Conservation (phyloP, 2,329 filamentous ascomycete species). For the Cyclaneusma minus region DNA sequence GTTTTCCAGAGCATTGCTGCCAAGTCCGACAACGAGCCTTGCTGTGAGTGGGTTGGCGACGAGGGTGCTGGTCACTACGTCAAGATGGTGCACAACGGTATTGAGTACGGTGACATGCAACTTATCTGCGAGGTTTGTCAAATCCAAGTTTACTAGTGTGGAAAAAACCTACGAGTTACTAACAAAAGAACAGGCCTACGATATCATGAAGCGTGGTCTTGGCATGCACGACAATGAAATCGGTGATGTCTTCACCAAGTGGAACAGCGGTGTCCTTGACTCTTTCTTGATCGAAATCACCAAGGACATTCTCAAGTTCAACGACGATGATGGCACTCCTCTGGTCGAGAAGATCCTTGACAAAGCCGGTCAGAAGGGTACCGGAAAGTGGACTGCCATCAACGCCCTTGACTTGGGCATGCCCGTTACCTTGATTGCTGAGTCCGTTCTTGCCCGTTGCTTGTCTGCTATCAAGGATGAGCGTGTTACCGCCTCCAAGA, state of each 20-base stretch:
- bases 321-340: slow-evolving; percentile 79
- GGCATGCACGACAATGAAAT: slow-evolving; percentile 87
- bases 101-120: slow-evolving; percentile 99
- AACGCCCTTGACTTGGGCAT: slow-evolving; percentile 97
- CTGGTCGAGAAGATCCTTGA: slow-evolving; percentile 99
- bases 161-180: slow-evolving; percentile 6
- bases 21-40: slow-evolving; percentile 93
- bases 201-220: slow-evolving; percentile 98
- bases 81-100: slow-evolving; percentile 99
- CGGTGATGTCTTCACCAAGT: slow-evolving; percentile 82
- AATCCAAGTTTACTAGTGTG: not conserved
- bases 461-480: slow-evolving; percentile 88
- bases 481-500: slow-evolving; percentile 65
- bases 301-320: slow-evolving; percentile 95
- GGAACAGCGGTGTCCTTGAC: slow-evolving; percentile 98
- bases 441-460: slow-evolving; percentile 92
- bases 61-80: slow-evolving; percentile 99
- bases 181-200: slow-evolving; percentile 59
- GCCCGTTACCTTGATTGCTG: slow-evolving; percentile 95
- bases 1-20: slow-evolving; percentile 96
- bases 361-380: slow-evolving; percentile 97
- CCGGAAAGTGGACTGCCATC: slow-evolving; percentile 99
- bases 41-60: slow-evolving; percentile 99
- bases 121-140: slow-evolving; percentile 83
- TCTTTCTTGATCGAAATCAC: slow-evolving; percentile 99